Evolutionary conservation across 441 rosid genomes (phyloP), one percentile per base, ranked within the genome.

Genomic region (Aleurites moluccanus): DNA sequence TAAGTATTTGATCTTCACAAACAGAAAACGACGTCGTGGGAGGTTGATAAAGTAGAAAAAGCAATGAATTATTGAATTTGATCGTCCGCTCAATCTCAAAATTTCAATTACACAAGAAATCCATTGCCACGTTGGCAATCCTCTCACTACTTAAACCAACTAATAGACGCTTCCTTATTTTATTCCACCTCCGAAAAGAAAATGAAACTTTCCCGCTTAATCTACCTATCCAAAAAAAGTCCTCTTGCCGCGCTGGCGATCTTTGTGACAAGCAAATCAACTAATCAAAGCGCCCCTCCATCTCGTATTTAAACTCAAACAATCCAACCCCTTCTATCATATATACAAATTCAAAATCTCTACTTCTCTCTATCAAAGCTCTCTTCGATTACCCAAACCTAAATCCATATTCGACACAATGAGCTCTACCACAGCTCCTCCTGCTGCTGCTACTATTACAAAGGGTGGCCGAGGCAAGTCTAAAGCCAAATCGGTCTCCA

Each of bases 391-490:
- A 14, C 38, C 20, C 1, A 16, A 50, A 10, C 2, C 18, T 16
- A 21, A 64, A 35, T 47, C 15, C 28, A n/a, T n/a, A 49, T 2
- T 9, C 20, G 0, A 10, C 65, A 33, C 0, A 5, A 59, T 45
- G 70, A 64, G 56, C 7, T 42, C 70, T 2, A 20, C 10, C n/a
- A 3, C 49, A 2, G 20, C 10, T 6, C 30, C 25, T 38, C 21
- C 49, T 25, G 38, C 71, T 7, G 38, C 76, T 13, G 40, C 79
- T 2, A 76, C 74, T 45, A 56, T 72, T 10, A 73, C 83, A 28
- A 88, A 80, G 76, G 87, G 90, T 0, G 91, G 90, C 14, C 70
- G 89, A 30, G 92, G 90, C 70, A 84, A 79, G 75, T 69, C 86
- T 3, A 88, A 81, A 67, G 66, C 86, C 35, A 88, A 89, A 73